Evolutionary conservation across 2,329 filamentous ascomycete genomes (phyloP), one percentile per base, ranked within the genome.

Genomic region (Penicillium brasilianum): DNA sequence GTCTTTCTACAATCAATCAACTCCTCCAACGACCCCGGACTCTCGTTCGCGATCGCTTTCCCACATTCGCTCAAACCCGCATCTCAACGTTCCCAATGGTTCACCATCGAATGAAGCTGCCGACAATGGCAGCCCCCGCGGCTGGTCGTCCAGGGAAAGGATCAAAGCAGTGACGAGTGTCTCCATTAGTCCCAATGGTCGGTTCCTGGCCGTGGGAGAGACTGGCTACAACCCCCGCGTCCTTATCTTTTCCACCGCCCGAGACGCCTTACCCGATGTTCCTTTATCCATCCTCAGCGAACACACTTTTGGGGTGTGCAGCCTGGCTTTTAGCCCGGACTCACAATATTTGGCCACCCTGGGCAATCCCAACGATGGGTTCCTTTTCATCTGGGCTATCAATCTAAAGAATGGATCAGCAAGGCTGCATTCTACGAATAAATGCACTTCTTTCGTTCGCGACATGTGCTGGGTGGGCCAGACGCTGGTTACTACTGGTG

Each of bases 161-260:
- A 93, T 98, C 74, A 98, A 98, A 79, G 91, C 95, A 18, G 92
- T 93, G 2, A 97, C 93, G 5, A 96, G 93, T 72, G 85, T 99
- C 28, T 90, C 92, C 22, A 84, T 99, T 66, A 97, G 93, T 73
- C 87, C 88, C 0, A 93, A 97, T 77, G 93, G 91, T 34, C 90
- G 87, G 69, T 96, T 90, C 73, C 82, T 99, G 55, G 95, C 94
- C 9, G 90, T 98, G 3, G 95, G 95, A 70, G 95, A 99, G 85
- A 96, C 93, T 3, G 95, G 95, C 22, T 97, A 98, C 77, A 91
- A 90, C 56, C 95, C 95, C 6, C 86, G 95, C 56, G 92, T 99
- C 22, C 83, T 98, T 59, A 89, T 99, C 57, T 99, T 97, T 78
- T 92, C 88, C 34, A 88, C 95, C 5, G 86, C 82, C 4, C 78